Evolutionary conservation across 1,139 yeast genomes (phyloP).

Genomic region (Geotrichum citri-aurantii): DNA sequence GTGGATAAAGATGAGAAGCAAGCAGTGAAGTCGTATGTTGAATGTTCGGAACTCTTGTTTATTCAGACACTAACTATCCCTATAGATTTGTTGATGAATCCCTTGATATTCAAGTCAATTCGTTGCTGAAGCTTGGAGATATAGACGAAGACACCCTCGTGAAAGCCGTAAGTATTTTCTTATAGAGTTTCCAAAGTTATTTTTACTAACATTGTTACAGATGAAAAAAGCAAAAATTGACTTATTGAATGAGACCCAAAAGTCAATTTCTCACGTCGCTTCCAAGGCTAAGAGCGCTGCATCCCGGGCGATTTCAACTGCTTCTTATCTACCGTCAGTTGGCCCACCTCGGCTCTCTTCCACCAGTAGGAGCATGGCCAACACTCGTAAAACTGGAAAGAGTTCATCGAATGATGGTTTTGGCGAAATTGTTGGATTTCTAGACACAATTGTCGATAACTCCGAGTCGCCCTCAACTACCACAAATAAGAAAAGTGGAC

Average conservation of each 20-base stretch:
- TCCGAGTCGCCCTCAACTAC: neutral
- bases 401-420: conserved; percentile 3
- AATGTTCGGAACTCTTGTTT: neutral
- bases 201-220: conserved; percentile 4
- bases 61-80: neutral
- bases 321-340: neutral
- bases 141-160: conserved; percentile 24
- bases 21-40: conserved; percentile 46
- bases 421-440: conserved; percentile 4
- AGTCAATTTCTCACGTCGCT: conserved; percentile 2
- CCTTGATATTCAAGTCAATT: conserved; percentile 54
- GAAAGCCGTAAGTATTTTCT: conserved; percentile 8
- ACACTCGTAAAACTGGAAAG: neutral
- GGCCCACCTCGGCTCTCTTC: neutral
- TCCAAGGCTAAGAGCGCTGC: neutral
- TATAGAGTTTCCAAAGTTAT: no score
- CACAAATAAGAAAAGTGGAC: neutral
- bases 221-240: conserved; percentile 16
- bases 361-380: conserved; percentile 4
- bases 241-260: conserved; percentile 11
- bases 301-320: neutral
- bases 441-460: conserved; percentile 10
- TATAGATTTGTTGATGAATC: conserved; percentile 56
- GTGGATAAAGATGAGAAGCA: conserved; percentile 79
- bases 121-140: conserved; percentile 45